Percentiles rank a stretch among this genome's conserved stretches.
Conservation (phyloP, 148 eudicot genomes). For the Polygonum maritimum region DNA sequence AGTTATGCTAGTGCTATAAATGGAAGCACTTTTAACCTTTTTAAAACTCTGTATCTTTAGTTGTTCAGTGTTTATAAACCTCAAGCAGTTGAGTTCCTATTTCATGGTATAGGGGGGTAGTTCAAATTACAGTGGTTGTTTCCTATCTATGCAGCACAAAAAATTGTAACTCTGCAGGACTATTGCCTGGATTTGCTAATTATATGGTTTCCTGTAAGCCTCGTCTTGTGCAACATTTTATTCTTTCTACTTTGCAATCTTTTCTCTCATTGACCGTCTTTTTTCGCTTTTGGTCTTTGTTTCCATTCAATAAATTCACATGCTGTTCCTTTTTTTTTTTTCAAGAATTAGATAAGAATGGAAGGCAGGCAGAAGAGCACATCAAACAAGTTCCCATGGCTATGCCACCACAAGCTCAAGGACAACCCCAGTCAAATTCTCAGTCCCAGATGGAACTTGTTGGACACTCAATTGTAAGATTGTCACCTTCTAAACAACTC, state of each 20-base stretch:
- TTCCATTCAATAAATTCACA: not conserved
- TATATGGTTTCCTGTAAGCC: not conserved
- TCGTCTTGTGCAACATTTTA: not conserved
- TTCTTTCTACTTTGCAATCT: not conserved
- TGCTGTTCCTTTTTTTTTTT: not conserved
- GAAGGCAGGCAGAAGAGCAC: slow-evolving; percentile 35
- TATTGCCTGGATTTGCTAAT: not conserved
- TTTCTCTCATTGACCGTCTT: not conserved
- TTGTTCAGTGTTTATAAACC: not conserved
- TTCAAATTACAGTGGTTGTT: no score
- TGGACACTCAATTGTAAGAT: slow-evolving; percentile 64
- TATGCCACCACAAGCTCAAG: slow-evolving; percentile 19
- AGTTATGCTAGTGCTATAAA: not conserved
- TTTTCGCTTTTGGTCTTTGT: not conserved
- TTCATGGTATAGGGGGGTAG: not conserved
- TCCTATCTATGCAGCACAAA: no score
- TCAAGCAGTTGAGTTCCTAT: not conserved
- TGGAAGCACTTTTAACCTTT: not conserved
- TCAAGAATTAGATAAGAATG: slow-evolving; percentile 28
- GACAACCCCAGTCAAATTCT: slow-evolving; percentile 24
- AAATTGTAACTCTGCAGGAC: no score
- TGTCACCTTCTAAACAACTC: slow-evolving; percentile 1
- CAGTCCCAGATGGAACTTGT: slow-evolving; percentile 47
- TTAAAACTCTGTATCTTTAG: not conserved
- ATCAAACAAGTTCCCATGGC: slow-evolving; percentile 25